A percentile compares a stretch with the other conserved stretches of the same genome.
Conservation (phyloP, 345 rosid species). For the Gossypium australe region DNA sequence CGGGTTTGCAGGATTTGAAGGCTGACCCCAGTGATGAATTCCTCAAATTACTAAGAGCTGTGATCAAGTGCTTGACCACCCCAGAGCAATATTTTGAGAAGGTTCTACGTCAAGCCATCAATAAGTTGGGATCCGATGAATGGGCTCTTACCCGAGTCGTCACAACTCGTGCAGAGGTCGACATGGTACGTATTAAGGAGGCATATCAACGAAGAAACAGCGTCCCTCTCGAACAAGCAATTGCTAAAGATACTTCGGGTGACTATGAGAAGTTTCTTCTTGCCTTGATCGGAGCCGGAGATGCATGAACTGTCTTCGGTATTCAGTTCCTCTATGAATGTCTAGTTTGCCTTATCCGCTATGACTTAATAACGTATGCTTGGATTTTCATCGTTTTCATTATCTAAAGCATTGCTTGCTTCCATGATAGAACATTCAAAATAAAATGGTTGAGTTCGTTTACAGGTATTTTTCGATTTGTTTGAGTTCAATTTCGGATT, state of each 20-base stretch:
- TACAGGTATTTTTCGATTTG: neutral
- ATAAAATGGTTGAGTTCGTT: neutral
- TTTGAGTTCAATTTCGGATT: neutral
- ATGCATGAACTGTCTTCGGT: slow-evolving; percentile 29
- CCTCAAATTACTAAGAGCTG: slow-evolving; percentile 62
- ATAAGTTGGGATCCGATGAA: slow-evolving; percentile 77
- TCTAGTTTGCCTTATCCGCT: slow-evolving; percentile 2
- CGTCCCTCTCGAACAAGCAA: slow-evolving; percentile 68
- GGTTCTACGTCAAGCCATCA: slow-evolving; percentile 61
- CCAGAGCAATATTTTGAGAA: slow-evolving; percentile 89
- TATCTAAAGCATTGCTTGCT: neutral
- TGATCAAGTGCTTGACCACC: slow-evolving; percentile 63
- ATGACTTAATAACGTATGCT: neutral
- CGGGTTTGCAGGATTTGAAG: slow-evolving; percentile 55
- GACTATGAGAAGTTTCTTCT: slow-evolving; percentile 77
- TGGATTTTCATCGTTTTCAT: neutral
- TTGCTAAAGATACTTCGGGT: slow-evolving; percentile 69
- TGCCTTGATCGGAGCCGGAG: slow-evolving; percentile 57
- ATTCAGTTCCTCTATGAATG: neutral
- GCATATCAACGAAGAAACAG: slow-evolving; percentile 72
- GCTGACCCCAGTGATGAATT: slow-evolving; percentile 60
- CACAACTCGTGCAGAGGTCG: slow-evolving; percentile 76
- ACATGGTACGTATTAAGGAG: slow-evolving; percentile 78
- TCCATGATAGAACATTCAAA: neutral
- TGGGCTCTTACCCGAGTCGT: slow-evolving; percentile 73